Evolutionary conservation across 2,329 filamentous ascomycete species (phyloP).

Genomic region (Corynespora cassiicola): DNA sequence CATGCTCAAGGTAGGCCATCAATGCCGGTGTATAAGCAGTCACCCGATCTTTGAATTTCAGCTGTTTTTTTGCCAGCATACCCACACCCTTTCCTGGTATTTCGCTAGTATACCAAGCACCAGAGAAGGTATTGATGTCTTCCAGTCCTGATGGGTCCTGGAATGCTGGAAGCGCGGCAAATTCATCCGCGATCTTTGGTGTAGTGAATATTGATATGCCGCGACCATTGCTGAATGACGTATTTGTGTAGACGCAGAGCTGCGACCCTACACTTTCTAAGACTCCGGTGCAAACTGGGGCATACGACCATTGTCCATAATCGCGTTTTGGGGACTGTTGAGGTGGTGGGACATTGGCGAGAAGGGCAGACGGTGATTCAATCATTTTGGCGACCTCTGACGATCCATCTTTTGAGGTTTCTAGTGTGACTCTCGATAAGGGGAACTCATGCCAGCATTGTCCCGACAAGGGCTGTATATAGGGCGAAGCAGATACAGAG

Average conservation of each 20-base stretch:
- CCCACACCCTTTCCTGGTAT: constrained; percentile 39
- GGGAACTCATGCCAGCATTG: constrained; percentile 36
- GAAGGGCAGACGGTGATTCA: no score
- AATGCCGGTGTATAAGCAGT: constrained; percentile 40
- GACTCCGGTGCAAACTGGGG: constrained; percentile 30
- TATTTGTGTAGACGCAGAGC: constrained; percentile 40
- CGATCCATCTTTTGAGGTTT: constrained; percentile 17
- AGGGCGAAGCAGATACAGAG: background rate
- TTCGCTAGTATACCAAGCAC: constrained; percentile 23
- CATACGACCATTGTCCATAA: constrained; percentile 30
- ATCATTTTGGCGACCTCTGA: constrained; percentile 9
- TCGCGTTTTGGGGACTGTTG: background rate
- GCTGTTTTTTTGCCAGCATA: constrained; percentile 29
- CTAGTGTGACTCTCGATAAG: constrained; percentile 14
- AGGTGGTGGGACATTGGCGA: background rate
- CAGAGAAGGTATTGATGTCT: constrained; percentile 25
- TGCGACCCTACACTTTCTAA: constrained; percentile 26
- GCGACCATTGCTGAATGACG: constrained; percentile 30
- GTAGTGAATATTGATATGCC: constrained; percentile 45
- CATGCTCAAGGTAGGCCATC: constrained; percentile 35
- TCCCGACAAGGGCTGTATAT: constrained; percentile 7
- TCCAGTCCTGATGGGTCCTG: constrained; percentile 13
- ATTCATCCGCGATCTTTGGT: constrained; percentile 27
- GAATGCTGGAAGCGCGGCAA: constrained; percentile 32
- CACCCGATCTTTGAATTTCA: constrained; percentile 30